Base-by-base conservation (phyloP, 306 rosid species). In the Notholithocarpus densiflorus region DNA sequence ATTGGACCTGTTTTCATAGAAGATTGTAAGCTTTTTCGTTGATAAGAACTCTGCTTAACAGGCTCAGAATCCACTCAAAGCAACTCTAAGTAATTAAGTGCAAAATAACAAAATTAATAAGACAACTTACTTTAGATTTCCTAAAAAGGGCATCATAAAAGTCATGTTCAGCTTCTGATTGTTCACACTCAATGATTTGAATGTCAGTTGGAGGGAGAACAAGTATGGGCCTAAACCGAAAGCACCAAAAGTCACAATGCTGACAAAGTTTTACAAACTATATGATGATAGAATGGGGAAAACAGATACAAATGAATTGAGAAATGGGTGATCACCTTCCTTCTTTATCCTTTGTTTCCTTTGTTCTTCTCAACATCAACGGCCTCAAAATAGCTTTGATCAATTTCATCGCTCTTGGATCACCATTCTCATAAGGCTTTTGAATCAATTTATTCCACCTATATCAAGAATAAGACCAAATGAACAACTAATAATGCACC, bases 401-500 rank as follows among this genome's bases (percentile, higher is more conserved):
- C 85, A 91, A 69, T 78, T 85, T 88, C 80, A 93, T 75, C 32
- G 92, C 93, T 83, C 90, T 88, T 51, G 88, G 88, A 75, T 93
- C 96, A 68, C 89, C 86, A 56, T 71, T 86, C 80, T 90, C 96
- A 59, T 85, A 90, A 55, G 98, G 98, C 81, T 80, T 89, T 87
- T 92, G 97, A 77, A 94, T 76, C 86, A 94, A 82, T 80, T 92
- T 92, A 75, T 80, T 85, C 93, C 95, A 94, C 96, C 97, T 94
- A 77, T 68, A 70, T 60, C 57, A 53, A 43, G n/a, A 52, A 70
- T 56, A 2, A 18, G 19, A 12, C 21, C 15, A 15, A 65, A 18
- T 2, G 29, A 68, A 7, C 37, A 51, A 8, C 51, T 26, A 56
- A 15, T 27, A 27, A 64, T 64, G 71, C 45, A 23, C 43, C 53